Conservation (phyloP, 208 protist species). For the Crithidia thermophila region DNA sequence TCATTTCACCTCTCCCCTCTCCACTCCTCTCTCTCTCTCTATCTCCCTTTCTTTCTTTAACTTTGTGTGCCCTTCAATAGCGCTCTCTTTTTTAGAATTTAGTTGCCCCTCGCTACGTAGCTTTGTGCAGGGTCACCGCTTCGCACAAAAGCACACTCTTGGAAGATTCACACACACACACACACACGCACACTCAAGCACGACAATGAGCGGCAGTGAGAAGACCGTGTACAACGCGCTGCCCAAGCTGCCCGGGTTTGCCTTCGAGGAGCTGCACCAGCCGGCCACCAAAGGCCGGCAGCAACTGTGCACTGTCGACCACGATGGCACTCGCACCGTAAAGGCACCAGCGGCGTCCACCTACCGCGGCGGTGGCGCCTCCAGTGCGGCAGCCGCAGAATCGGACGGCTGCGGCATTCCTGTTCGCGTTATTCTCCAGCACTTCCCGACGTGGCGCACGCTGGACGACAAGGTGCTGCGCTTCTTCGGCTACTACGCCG, state of each 20-base stretch:
- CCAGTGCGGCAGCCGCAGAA: not conserved
- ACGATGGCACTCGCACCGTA: constrained; percentile 59
- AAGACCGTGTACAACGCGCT: constrained; percentile 86
- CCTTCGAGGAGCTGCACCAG: constrained; percentile 76
- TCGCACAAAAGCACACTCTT: too few relatives aligned
- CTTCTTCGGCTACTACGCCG: constrained; percentile 96
- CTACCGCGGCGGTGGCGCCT: not conserved
- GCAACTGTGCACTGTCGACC: constrained; percentile 57
- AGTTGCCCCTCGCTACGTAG: too few relatives aligned
- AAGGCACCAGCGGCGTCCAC: constrained; percentile 16
- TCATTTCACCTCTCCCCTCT: not conserved
- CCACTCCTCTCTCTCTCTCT: not conserved
- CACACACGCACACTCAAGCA: too few relatives aligned
- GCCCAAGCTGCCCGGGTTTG: constrained; percentile 83
- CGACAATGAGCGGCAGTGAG: constrained; percentile 39
- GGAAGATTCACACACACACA: too few relatives aligned
- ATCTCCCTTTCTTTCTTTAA: constrained; percentile 3
- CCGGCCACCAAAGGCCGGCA: constrained; percentile 41
- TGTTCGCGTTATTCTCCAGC: constrained; percentile 63
- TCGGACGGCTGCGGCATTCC: constrained; percentile 66
- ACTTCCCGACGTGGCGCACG: constrained; percentile 88
- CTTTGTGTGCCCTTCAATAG: not conserved
- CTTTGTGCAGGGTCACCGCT: too few relatives aligned
- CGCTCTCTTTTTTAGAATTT: not conserved
- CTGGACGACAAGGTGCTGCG: constrained; percentile 95